A percentile compares a stretch with the other conserved stretches of the same genome.
Conservation (phyloP, 2,329 filamentous ascomycete species). For the Rhynchosporium secalis region DNA sequence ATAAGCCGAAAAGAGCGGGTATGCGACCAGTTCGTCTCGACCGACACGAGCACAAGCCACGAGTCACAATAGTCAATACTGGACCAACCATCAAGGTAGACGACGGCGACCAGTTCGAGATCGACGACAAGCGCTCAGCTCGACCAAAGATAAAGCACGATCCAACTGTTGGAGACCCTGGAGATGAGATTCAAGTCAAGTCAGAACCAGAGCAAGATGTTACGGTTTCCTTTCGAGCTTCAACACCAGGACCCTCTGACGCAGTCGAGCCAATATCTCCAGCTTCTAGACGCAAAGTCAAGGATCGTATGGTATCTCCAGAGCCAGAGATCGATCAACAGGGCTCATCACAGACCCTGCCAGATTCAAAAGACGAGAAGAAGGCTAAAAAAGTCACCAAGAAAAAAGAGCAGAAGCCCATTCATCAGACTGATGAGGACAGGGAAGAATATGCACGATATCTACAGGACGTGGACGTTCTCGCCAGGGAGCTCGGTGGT, state of each 20-base stretch:
- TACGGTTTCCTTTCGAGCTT: background rate
- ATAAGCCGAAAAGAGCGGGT: conserved; percentile 8
- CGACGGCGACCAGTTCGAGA: conserved; percentile 22
- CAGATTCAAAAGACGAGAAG: conserved; percentile 18
- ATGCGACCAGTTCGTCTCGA: conserved; percentile 36
- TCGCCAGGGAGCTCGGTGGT: conserved; percentile 49
- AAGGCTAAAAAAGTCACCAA: conserved; percentile 20
- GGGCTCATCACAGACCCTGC: background rate
- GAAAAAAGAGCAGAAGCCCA: conserved; percentile 39
- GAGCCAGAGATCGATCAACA: background rate
- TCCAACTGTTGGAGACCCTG: conserved; percentile 5
- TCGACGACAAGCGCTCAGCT: conserved; percentile 26
- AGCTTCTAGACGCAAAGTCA: conserved; percentile 18
- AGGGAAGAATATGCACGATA: conserved; percentile 50
- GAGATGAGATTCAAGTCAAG: conserved; percentile 24
- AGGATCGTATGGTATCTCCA: conserved; percentile 13
- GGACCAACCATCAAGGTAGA: conserved; percentile 22
- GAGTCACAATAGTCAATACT: conserved; percentile 36
- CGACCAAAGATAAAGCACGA: background rate
- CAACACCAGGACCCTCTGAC: background rate
- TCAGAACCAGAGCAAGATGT: conserved; percentile 24
- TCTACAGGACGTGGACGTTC: conserved; percentile 47
- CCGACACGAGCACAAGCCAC: conserved; percentile 37
- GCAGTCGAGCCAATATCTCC: conserved; percentile 17
- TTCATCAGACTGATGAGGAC: conserved; percentile 54